These are phyloP conservation scores for Aspergillus brasiliensis DNA, from an alignment of 2,329 filamentous ascomycete genomes.

Conservation along the genomic window DNA sequence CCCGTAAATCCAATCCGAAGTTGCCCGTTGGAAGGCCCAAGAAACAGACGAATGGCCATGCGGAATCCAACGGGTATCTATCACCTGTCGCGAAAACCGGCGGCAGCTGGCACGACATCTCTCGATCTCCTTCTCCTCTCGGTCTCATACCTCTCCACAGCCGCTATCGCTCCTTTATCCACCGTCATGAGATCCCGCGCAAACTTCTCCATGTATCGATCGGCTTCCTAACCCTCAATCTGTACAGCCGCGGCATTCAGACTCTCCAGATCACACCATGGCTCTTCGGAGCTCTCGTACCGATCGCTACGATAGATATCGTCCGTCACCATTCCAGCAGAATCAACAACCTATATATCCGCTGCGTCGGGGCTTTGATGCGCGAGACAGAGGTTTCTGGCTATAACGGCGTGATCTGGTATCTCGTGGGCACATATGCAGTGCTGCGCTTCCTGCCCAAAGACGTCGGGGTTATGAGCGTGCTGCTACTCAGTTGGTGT, in stretches of 20 bases:
- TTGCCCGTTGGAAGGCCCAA: constrained; percentile 44
- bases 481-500: constrained; percentile 93
- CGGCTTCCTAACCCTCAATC: constrained; percentile 85
- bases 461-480: constrained; percentile 85
- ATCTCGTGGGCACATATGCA: constrained; percentile 85
- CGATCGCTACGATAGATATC: constrained; percentile 79
- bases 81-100: constrained; percentile 44
- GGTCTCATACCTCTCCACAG: constrained; percentile 94
- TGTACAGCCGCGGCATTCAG: constrained; percentile 80
- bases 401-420: constrained; percentile 97
- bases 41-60: constrained; percentile 39
- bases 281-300: constrained; percentile 76
- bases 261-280: constrained; percentile 78
- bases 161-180: constrained; percentile 87
- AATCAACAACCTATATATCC: constrained; percentile 87
- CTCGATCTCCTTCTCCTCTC: constrained; percentile 86
- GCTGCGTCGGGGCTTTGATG: constrained; percentile 85
- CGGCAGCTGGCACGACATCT: constrained; percentile 83
- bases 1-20: constrained; percentile 44
- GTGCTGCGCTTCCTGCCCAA: constrained; percentile 88
- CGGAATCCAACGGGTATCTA: constrained; percentile 41
- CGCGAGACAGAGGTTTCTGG: constrained; percentile 91
- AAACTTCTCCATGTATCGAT: constrained; percentile 95
- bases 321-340: constrained; percentile 78
- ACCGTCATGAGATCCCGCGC: constrained; percentile 94